These are phyloP conservation scores for Elaeagnus macrophylla DNA, from an alignment of 306 rosid genomes.

Conservation along the genomic window DNA sequence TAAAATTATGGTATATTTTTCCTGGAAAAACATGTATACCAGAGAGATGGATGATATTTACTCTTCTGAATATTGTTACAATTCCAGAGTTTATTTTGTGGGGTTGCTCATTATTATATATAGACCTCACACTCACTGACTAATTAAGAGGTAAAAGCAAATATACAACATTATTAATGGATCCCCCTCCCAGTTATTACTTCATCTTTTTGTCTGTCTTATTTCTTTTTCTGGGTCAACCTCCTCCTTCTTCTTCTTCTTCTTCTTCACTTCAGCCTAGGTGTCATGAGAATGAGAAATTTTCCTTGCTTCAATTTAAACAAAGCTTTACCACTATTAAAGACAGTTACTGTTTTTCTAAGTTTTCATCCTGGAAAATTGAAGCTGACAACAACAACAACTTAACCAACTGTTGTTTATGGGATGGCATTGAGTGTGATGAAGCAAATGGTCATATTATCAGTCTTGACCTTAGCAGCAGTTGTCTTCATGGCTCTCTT, in stretches of 20 bases:
- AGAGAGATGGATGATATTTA: too few species aligned
- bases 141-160: too few species aligned
- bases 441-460: not conserved
- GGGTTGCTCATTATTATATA: too few species aligned
- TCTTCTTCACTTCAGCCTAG: not conserved
- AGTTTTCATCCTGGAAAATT: constrained; percentile 9
- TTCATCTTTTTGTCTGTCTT: not conserved
- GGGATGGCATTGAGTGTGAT: constrained; percentile 9
- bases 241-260: not conserved
- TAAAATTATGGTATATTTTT: too few species aligned
- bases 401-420: constrained; percentile 6
- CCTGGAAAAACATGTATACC: too few species aligned
- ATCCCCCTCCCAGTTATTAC: too few species aligned
- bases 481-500: constrained; percentile 3
- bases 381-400: not conserved
- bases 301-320: constrained; percentile 15
- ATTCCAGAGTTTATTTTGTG: too few species aligned
- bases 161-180: too few species aligned
- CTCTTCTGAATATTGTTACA: too few species aligned
- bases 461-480: constrained; percentile 5
- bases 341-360: not conserved
- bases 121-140: too few species aligned
- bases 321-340: not conserved
- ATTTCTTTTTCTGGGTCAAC: not conserved
- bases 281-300: constrained; percentile 3